These are phyloP conservation scores for Mycena pura DNA, from an alignment of 768 basidiomycete genomes.

Conservation along the genomic window DNA sequence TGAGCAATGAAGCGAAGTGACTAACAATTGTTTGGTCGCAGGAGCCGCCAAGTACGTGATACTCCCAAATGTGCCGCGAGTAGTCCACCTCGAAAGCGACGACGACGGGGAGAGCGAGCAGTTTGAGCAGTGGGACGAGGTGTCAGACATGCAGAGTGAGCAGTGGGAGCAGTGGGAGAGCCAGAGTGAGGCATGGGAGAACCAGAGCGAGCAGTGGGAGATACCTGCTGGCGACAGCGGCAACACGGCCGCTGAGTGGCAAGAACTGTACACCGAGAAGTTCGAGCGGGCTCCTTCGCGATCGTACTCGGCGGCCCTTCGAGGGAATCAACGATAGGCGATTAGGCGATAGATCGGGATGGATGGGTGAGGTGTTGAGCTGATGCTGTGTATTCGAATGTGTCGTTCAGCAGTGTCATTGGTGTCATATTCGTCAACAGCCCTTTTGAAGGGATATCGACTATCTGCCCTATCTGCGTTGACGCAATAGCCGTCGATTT, in stretches of 20 bases:
- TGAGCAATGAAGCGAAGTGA: neutral
- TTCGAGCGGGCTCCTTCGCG: neutral
- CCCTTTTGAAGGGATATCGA: no score
- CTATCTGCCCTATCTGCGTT: no score
- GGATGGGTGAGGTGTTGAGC: neutral
- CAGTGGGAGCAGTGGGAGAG: constrained; percentile 19
- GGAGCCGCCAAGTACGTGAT: constrained; percentile 36
- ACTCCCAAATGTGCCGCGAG: constrained; percentile 22
- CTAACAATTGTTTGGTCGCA: constrained; percentile 9
- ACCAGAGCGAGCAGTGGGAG: constrained; percentile 20
- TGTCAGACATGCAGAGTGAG: constrained; percentile 10
- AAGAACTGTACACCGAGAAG: constrained; percentile 32
- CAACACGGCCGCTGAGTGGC: constrained; percentile 36
- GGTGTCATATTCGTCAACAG: no score
- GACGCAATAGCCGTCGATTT: no score
- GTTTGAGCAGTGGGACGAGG: constrained; percentile 26
- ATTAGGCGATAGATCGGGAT: neutral
- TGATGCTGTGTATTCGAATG: no score
- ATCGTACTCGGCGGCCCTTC: neutral
- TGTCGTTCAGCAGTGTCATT: no score
- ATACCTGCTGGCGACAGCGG: constrained; percentile 1
- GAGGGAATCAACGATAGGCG: neutral
- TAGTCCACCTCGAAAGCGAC: constrained; percentile 32
- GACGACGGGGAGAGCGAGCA: constrained; percentile 23
- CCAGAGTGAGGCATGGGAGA: no score